Evolutionary conservation across 2,329 filamentous ascomycete species (phyloP), one percentile per base, ranked within the genome.

Genomic region (Penicillium sp.): DNA sequence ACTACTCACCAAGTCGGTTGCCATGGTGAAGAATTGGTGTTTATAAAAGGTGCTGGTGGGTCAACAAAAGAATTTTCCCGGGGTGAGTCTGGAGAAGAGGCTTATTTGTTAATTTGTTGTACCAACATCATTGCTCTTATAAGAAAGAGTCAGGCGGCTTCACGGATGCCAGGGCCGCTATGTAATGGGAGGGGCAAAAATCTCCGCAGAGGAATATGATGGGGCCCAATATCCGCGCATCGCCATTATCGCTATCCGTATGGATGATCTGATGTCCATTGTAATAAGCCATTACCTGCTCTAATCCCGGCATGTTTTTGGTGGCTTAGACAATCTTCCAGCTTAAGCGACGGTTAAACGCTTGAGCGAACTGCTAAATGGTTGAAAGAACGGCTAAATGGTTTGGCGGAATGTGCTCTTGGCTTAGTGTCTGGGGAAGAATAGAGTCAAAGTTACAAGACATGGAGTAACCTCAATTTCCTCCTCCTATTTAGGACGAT

Each of bases 1-100:
- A 44, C 18, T 18, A 54, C 51, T 44, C 40, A 54, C 51, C 10
- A 54, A 37, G n/a, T 54, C 40, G 5, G 51, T 46, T 54, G 51
- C 51, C 51, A 54, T 54, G 2, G n/a, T 27, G 40, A 54, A 54
- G 40, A 36, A 7, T 54, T 46, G 27, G 24, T 44, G n/a, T 36
- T n/a, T 44, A 24, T 46, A 18, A 54, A 46, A 43, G 4, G 27
- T 54, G 39, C 39, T 35, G 27, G 27, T 54, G 16, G 27, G 11
- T 35, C 27, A 22, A 36, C 4, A 35, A 22, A 36, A 44, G 7
- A 22, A 35, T 44, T 44, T 3, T 16, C 24, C 41, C 51, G 16
- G 51, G 44, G 27, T 33, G 18, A 54, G 51, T 46, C 40, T 54
- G 24, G 50, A 18, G 50, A 35, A 54, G 50, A 22, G 51, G 40